phyloP scores from a whole-genome alignment of 371 early-diverging fungal genomes.

The Capniomyces stellatus region DNA sequence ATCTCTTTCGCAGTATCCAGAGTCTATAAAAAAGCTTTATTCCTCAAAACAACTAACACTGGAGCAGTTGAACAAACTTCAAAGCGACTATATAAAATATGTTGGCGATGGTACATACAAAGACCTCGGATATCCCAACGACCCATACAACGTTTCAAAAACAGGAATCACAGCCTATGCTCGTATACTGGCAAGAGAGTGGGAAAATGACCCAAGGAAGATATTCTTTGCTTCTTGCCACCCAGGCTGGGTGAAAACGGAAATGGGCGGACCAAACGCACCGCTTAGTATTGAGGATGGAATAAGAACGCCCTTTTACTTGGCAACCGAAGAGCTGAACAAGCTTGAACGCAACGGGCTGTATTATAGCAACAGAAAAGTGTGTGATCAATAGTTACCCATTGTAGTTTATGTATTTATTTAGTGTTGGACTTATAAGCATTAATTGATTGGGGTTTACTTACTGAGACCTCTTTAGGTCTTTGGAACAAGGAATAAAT shows the following conservation, averaged over 20 bases:
- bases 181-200: slow-evolving; percentile 13
- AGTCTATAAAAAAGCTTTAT: neutral
- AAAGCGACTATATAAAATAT: slow-evolving; percentile 5
- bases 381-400: no score
- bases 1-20: neutral
- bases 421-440: no score
- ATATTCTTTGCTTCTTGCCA: slow-evolving; percentile 21
- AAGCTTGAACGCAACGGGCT: no score
- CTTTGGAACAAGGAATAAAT: no score
- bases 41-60: neutral
- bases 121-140: slow-evolving; percentile 17
- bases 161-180: slow-evolving; percentile 23
- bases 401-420: no score
- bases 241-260: slow-evolving; percentile 21
- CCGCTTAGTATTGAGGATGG: neutral
- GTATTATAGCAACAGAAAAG: no score
- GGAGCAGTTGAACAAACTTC: neutral
- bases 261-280: slow-evolving; percentile 7
- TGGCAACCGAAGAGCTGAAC: neutral
- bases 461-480: no score
- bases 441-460: no score
- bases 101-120: slow-evolving; percentile 14
- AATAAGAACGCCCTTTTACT: neutral
- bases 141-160: slow-evolving; percentile 20
- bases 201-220: slow-evolving; percentile 7